Evolutionary conservation across 2,329 filamentous ascomycete species (phyloP).

Genomic region (Colletotrichum zoysiae): DNA sequence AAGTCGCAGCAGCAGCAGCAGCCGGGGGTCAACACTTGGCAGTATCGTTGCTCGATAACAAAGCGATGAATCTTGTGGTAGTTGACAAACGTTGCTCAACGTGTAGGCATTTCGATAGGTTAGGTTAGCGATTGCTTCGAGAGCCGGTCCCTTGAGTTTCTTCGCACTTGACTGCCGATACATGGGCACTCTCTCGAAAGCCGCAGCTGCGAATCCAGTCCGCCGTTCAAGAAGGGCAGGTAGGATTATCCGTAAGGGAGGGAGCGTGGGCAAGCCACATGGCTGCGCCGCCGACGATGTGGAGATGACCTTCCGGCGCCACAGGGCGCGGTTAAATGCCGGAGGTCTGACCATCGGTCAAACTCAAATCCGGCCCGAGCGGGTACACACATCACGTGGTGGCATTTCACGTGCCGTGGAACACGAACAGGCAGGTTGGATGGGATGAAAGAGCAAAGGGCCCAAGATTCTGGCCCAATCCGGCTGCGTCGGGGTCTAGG

Average conservation of each 20-base stretch:
- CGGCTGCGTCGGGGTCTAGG: conserved; percentile 28
- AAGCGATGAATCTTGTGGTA: background rate
- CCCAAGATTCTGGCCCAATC: conserved; percentile 31
- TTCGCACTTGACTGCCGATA: background rate
- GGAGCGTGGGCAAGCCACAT: background rate
- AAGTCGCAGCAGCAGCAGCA: background rate
- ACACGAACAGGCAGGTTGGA: background rate
- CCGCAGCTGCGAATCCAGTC: background rate
- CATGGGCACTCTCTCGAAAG: background rate
- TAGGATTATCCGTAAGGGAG: background rate
- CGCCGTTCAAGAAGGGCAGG: background rate
- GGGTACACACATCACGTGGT: conserved; percentile 7
- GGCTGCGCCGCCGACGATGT: background rate
- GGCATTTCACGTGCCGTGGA: conserved; percentile 9
- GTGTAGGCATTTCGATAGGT: background rate
- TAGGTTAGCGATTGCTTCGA: background rate
- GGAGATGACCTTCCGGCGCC: background rate
- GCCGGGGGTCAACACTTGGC: background rate
- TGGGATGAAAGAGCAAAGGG: background rate
- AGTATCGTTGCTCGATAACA: background rate
- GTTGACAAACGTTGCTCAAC: background rate
- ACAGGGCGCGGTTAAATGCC: background rate
- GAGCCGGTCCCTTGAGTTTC: too few relatives aligned
- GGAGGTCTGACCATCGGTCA: background rate
- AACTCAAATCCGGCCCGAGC: too few relatives aligned